These are phyloP conservation scores for Multifurca ochricompacta DNA, from an alignment of 768 basidiomycete species.

Conservation along the genomic window DNA sequence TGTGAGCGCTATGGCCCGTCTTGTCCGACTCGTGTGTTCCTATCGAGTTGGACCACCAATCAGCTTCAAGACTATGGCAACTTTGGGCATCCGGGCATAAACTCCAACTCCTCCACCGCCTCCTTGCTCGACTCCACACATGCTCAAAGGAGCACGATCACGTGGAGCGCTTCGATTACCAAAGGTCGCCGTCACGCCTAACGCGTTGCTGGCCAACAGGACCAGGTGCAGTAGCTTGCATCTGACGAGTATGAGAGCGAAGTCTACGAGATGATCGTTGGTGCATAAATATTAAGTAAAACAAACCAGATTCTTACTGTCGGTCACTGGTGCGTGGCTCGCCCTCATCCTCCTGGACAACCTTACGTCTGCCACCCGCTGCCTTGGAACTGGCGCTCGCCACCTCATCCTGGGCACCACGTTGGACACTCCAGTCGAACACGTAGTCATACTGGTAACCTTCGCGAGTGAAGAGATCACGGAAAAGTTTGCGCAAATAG, in stretches of 20 bases:
- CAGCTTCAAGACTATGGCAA: constrained; percentile 31
- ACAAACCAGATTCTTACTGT: constrained; percentile 50
- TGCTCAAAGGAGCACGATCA: constrained; percentile 28
- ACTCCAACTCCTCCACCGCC: constrained; percentile 32
- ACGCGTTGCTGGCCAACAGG: constrained; percentile 41
- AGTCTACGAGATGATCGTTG: constrained; percentile 42
- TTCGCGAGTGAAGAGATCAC: constrained; percentile 93
- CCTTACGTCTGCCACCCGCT: constrained; percentile 60
- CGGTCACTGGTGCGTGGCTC: constrained; percentile 76
- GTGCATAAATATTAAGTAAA: constrained; percentile 13
- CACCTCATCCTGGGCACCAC: constrained; percentile 59
- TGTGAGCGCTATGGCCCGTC: constrained; percentile 11
- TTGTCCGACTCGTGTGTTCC: constrained; percentile 27
- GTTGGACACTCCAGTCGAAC: constrained; percentile 96
- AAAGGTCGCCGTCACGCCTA: constrained; percentile 40
- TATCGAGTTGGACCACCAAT: constrained; percentile 33
- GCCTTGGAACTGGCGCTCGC: constrained; percentile 57
- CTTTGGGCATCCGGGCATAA: constrained; percentile 27
- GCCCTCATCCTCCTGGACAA: constrained; percentile 71
- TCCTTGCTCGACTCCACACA: constrained; percentile 39
- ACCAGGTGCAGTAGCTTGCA: constrained; percentile 49
- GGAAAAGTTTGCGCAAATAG: constrained; percentile 98
- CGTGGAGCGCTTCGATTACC: constrained; percentile 30
- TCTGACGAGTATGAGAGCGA: constrained; percentile 81
- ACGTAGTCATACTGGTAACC: constrained; percentile 99